Evolutionary conservation across 805 yeast species (phyloP).

Genomic region (Yarrowia alimentaria): DNA sequence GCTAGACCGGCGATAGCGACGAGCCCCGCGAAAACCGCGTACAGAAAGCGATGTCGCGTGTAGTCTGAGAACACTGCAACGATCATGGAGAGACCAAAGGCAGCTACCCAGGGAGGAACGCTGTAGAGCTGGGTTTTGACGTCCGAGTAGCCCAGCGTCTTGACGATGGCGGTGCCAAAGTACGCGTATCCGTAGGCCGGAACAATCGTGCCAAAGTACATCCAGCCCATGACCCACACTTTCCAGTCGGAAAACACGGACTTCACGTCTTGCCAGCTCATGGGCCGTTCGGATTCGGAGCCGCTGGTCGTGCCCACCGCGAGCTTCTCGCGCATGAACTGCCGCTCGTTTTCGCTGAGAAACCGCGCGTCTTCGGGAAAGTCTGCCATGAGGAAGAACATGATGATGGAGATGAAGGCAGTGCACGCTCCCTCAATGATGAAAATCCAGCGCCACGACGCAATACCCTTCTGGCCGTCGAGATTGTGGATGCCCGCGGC

Average conservation of each 20-base stretch:
- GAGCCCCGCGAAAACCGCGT: slow-evolving; percentile 34
- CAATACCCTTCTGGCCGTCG: slow-evolving; percentile 45
- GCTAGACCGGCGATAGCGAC: slow-evolving; percentile 55
- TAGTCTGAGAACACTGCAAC: slow-evolving; percentile 63
- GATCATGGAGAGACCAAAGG: slow-evolving; percentile 64
- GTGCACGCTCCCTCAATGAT: slow-evolving; percentile 51
- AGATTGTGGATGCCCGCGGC: slow-evolving; percentile 60
- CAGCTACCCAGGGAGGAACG: slow-evolving; percentile 80
- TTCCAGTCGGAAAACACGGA: slow-evolving; percentile 58
- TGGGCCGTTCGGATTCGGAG: slow-evolving; percentile 51
- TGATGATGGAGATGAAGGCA: slow-evolving; percentile 37
- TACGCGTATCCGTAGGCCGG: slow-evolving; percentile 75
- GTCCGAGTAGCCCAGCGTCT: slow-evolving; percentile 61
- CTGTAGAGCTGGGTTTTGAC: slow-evolving; percentile 76
- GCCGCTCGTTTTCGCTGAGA: slow-evolving; percentile 51
- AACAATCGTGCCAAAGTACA: slow-evolving; percentile 62
- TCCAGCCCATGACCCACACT: slow-evolving; percentile 56
- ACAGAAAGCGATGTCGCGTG: slow-evolving; percentile 41
- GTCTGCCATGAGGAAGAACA: slow-evolving; percentile 57
- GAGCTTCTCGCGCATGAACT: slow-evolving; percentile 57
- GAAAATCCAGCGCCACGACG: slow-evolving; percentile 59
- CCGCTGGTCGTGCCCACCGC: slow-evolving; percentile 50
- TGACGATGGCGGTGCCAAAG: slow-evolving; percentile 67
- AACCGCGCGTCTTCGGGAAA: slow-evolving; percentile 69
- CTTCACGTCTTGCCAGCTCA: slow-evolving; percentile 48